Percentiles rank a stretch among this genome's conserved stretches.
These are phyloP conservation scores for Fusarium chuoi DNA, from an alignment of 2,329 filamentous ascomycete species.

Conservation along the genomic window DNA sequence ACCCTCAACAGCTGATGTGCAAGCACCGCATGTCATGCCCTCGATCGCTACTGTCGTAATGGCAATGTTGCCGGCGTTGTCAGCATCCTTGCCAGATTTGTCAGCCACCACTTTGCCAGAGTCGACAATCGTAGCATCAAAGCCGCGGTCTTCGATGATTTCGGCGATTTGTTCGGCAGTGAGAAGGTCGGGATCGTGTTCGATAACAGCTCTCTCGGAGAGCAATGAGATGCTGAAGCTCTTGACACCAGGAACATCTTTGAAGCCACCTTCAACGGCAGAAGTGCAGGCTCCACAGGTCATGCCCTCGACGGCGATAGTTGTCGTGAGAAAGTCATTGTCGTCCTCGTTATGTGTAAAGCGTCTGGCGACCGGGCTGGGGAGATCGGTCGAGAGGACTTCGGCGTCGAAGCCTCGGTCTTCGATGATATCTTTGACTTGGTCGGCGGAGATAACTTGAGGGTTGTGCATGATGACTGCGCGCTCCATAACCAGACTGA, in stretches of 20 bases:
- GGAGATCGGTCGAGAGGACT: conserved; percentile 83
- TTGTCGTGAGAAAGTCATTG: conserved; percentile 70
- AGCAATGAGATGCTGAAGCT: conserved; percentile 85
- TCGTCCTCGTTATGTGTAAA: conserved; percentile 53
- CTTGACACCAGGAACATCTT: conserved; percentile 76
- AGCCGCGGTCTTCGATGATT: conserved; percentile 77
- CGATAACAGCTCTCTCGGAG: conserved; percentile 85
- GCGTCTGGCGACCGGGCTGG: conserved; percentile 60
- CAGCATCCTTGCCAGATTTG: conserved; percentile 37
- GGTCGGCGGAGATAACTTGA: conserved; percentile 74
- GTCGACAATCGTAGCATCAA: conserved; percentile 82
- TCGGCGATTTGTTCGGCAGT: conserved; percentile 65
- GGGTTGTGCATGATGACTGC: conserved; percentile 95
- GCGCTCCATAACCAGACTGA: conserved; percentile 94
- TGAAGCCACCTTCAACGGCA: conserved; percentile 83
- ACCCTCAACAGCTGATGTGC: conserved; percentile 88
- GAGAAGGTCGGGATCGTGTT: conserved; percentile 73
- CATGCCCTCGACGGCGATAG: conserved; percentile 85
- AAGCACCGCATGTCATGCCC: conserved; percentile 98
- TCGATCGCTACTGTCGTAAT: conserved; percentile 90
- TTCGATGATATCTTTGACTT: conserved; percentile 86
- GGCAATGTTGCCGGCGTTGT: conserved; percentile 58
- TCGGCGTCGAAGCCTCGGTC: conserved; percentile 92
- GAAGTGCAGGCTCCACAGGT: conserved; percentile 92
- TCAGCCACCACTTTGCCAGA: conserved; percentile 62